Conservation (phyloP, 2,329 filamentous ascomycete genomes). For the Verticillium isaacii region DNA sequence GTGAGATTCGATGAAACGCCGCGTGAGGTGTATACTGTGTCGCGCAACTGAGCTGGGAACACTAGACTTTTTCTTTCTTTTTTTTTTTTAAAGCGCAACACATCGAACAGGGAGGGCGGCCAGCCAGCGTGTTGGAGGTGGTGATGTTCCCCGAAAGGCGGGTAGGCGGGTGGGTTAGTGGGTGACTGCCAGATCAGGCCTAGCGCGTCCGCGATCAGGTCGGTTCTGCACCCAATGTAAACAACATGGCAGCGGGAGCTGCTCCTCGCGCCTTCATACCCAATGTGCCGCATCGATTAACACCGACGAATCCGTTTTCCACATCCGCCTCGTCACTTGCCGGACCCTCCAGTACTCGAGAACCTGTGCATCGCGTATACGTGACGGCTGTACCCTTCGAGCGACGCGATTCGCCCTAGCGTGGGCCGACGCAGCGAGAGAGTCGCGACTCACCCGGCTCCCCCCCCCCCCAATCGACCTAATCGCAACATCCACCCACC, state of each 20-base stretch:
- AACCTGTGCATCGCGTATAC: neutral
- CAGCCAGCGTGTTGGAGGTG: too few relatives aligned
- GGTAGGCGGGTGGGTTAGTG: too few relatives aligned
- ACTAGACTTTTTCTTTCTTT: too few relatives aligned
- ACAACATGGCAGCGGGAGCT: slow-evolving; percentile 11
- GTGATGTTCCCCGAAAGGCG: too few relatives aligned
- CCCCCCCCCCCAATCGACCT: neutral
- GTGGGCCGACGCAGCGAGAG: neutral
- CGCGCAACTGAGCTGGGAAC: too few relatives aligned
- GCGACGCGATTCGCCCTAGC: neutral
- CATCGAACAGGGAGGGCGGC: too few relatives aligned
- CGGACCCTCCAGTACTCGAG: neutral
- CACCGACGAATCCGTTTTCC: neutral
- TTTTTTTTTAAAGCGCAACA: too few relatives aligned
- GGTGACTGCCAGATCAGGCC: slow-evolving; percentile 9
- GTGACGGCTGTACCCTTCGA: neutral
- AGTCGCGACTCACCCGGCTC: neutral
- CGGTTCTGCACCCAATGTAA: slow-evolving; percentile 13
- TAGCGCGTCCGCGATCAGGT: slow-evolving; percentile 10
- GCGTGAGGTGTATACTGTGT: too few relatives aligned
- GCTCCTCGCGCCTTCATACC: slow-evolving; percentile 2
- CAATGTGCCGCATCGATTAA: neutral
- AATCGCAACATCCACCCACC: neutral
- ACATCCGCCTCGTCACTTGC: slow-evolving; percentile 1
- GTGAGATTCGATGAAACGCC: too few relatives aligned